phyloP scores from a whole-genome alignment of 2,329 filamentous ascomycete genomes.

The Aquanectria penicillioides region DNA sequence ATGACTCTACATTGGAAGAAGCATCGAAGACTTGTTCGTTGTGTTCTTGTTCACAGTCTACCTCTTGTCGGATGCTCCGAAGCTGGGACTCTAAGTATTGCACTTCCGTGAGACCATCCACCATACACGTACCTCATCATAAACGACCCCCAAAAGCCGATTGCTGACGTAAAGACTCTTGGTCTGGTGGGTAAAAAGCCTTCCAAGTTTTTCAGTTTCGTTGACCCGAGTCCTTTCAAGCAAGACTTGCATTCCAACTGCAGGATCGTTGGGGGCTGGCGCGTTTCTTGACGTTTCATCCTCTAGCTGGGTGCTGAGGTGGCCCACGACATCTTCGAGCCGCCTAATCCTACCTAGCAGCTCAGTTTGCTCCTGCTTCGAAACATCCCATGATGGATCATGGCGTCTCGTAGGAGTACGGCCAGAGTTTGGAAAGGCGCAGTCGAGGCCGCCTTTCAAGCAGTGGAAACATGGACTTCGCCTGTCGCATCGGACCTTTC shows the following conservation, averaged over 20 bases:
- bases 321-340: not conserved
- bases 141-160: not conserved
- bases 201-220: not conserved
- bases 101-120: too few relatives aligned
- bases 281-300: not conserved
- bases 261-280: not conserved
- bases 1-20: not conserved
- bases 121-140: not conserved
- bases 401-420: not conserved
- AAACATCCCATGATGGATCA: not conserved
- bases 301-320: not conserved
- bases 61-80: not conserved
- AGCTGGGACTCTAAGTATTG: not conserved
- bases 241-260: not conserved
- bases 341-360: not conserved
- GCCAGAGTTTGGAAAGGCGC: not conserved
- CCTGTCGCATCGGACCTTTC: not conserved
- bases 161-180: not conserved
- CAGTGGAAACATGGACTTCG: conserved; percentile 1
- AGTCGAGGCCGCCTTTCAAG: not conserved
- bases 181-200: not conserved
- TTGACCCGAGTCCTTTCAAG: too few relatives aligned
- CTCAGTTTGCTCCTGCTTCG: not conserved
- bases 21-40: not conserved
- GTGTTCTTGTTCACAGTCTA: not conserved